Conservation (phyloP, 2,329 filamentous ascomycete species). For the Diplodia mutila region DNA sequence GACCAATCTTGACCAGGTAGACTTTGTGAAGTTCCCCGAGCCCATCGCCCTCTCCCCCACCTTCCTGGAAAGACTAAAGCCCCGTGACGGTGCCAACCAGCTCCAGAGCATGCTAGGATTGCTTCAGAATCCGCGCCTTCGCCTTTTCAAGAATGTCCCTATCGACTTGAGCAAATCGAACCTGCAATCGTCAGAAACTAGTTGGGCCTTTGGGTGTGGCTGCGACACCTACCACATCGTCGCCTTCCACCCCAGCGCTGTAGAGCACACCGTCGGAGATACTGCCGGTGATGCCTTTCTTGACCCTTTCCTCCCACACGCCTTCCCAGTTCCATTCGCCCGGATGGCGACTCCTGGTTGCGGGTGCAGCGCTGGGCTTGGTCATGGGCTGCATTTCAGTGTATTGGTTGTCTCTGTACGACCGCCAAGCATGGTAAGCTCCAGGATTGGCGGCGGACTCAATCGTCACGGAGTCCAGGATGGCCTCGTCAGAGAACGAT, state of each 20-base stretch:
- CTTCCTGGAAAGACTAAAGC: not conserved
- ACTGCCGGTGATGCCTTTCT: constrained; percentile 75
- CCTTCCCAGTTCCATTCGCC: constrained; percentile 98
- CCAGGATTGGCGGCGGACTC: constrained; percentile 86
- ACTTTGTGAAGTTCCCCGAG: constrained; percentile 30
- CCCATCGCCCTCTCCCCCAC: not conserved
- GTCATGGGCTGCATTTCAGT: constrained; percentile 19
- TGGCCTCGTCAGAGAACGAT: constrained; percentile 75
- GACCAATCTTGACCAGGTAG: not conserved
- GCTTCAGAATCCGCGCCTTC: constrained; percentile 30
- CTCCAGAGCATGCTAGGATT: constrained; percentile 1
- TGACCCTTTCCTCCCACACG: constrained; percentile 90
- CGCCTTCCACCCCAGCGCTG: constrained; percentile 63
- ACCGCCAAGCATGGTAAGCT: constrained; percentile 92
- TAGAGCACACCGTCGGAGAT: constrained; percentile 79
- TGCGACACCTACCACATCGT: constrained; percentile 67
- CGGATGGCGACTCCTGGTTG: constrained; percentile 62
- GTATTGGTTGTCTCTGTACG: constrained; percentile 58
- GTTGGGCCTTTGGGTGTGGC: not conserved
- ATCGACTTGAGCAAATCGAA: constrained; percentile 43
- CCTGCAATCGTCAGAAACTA: constrained; percentile 37
- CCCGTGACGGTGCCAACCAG: not conserved
- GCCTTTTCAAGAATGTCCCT: constrained; percentile 39
- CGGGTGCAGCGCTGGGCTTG: constrained; percentile 28
- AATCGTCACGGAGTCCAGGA: constrained; percentile 78